Evolutionary conservation across 2,329 filamentous ascomycete genomes (phyloP), one percentile per base, ranked within the genome.

Genomic region (Camillea tinctor): DNA sequence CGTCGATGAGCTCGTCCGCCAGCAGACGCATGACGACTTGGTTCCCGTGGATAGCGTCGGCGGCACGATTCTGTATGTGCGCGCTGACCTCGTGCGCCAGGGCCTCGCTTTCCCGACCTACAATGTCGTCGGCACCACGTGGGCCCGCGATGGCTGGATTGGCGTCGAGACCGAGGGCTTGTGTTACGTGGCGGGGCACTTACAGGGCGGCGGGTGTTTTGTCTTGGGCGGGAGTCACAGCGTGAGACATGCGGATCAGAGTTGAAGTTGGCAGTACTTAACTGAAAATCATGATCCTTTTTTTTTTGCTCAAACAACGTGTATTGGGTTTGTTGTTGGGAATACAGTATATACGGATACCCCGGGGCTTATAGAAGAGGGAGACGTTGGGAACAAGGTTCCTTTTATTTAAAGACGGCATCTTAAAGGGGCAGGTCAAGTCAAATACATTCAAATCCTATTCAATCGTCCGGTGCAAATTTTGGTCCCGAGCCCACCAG

Each of bases 91-190:
- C 3, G 61, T 77, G 11, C 63, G 72, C 6, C 70, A 73, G 50
- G 74, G 74, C 3, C 61, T 76, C 22, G 65, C 63, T 4, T 76
- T 75, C 55, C 74, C 75, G 4, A 67, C 70, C 9, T 72, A 66
- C 36, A 71, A 73, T 50, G 65, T 74, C 7, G 68, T 74, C 11
- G 73, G 74, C n/a, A 72, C 73, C 7, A 72, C 70, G 2, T 76
- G 73, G 73, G 64, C 66, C 9, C 68, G 69, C 40, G 67, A 73
- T 4, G 75, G 74, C 5, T 73, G 68, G 68, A 69, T 72, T 17
- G 75, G 74, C 1, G 68, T 76, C 21, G 74, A 76, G 64, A 73
- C 74, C 2, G 74, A 77, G 56, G 74, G 75, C 0, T 61, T 77
- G 19, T 76, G 73, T 62, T 76, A 75, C 51, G 56, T 68, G 44